Evolutionary conservation across 139 green algal genomes (phyloP).

Genomic region (Tetraselmis striata): DNA sequence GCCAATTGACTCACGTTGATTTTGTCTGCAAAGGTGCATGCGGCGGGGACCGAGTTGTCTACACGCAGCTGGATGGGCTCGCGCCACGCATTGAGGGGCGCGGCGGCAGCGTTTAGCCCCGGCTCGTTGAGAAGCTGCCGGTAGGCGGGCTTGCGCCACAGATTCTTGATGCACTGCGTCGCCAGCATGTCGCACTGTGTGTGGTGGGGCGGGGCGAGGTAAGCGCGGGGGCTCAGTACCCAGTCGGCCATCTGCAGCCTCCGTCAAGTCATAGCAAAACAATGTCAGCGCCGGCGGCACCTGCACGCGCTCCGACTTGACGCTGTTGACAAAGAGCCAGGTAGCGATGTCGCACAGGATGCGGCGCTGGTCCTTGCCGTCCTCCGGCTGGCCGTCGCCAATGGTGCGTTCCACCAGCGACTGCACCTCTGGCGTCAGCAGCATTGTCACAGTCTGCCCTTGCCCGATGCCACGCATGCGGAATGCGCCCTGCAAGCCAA

Average conservation of each 20-base stretch:
- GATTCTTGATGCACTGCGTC: conserved; percentile 14
- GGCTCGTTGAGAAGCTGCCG: not conserved
- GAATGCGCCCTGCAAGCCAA: conserved; percentile 16
- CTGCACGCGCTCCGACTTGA: conserved; percentile 20
- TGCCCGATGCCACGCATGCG: conserved; percentile 26
- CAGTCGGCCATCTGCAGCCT: not conserved
- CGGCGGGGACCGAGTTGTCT: not conserved
- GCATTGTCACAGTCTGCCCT: conserved; percentile 11
- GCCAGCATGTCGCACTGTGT: conserved; percentile 2
- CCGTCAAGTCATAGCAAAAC: too few species aligned
- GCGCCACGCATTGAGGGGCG: not conserved
- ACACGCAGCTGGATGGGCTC: not conserved
- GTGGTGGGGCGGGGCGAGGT: too few species aligned
- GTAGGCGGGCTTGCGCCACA: conserved; percentile 23
- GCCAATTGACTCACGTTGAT: too few species aligned
- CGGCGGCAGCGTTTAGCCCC: not conserved
- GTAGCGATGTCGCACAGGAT: conserved; percentile 13
- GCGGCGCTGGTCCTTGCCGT: not conserved
- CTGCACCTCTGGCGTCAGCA: conserved; percentile 16
- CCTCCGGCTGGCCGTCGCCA: not conserved
- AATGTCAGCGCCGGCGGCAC: not conserved
- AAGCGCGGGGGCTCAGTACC: not conserved
- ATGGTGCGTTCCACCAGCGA: conserved; percentile 4
- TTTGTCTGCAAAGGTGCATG: not conserved
- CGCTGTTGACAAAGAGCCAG: conserved; percentile 20